A percentile compares a stretch with the other conserved stretches of the same genome.
Evolutionary conservation across 495 filamentous ascomycete species (phyloP).

Genomic region (Tuber aestivum): DNA sequence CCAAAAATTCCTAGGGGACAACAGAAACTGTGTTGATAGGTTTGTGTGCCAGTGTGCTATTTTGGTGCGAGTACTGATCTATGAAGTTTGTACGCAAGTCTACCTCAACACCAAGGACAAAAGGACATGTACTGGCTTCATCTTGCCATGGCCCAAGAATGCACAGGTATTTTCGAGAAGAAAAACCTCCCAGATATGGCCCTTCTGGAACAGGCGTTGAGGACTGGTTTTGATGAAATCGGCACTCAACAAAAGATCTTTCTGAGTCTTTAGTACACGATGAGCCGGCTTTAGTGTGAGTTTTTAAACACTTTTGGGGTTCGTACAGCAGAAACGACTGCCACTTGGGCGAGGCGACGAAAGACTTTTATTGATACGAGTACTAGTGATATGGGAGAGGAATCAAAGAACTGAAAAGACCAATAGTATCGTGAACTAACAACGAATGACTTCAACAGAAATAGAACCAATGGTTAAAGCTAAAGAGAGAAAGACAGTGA

Average conservation of each 20-base stretch:
- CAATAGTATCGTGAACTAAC: too few relatives aligned
- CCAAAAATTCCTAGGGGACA: slow-evolving; percentile 77
- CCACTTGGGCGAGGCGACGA: too few relatives aligned
- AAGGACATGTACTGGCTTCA: slow-evolving; percentile 94
- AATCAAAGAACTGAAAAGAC: too few relatives aligned
- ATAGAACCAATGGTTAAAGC: too few relatives aligned
- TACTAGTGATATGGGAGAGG: too few relatives aligned
- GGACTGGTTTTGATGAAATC: slow-evolving; percentile 89
- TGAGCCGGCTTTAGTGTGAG: slow-evolving; percentile 49
- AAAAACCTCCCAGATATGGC: slow-evolving; percentile 82
- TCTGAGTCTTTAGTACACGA: slow-evolving; percentile 83
- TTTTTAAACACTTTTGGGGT: too few relatives aligned
- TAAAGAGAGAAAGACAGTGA: too few relatives aligned
- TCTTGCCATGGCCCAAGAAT: slow-evolving; percentile 94
- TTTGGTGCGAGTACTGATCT: slow-evolving; percentile 7
- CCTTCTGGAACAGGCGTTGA: slow-evolving; percentile 73
- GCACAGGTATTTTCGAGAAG: slow-evolving; percentile 83
- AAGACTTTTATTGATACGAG: too few relatives aligned
- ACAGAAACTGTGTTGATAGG: slow-evolving; percentile 85
- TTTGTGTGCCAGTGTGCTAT: slow-evolving; percentile 39
- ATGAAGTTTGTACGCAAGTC: slow-evolving; percentile 69
- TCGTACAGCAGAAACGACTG: too few relatives aligned
- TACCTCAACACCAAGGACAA: slow-evolving; percentile 89
- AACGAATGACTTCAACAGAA: too few relatives aligned
- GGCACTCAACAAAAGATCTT: slow-evolving; percentile 80